Base-by-base conservation (phyloP, 495 filamentous ascomycete genomes). In the Penicillium pulvis region DNA sequence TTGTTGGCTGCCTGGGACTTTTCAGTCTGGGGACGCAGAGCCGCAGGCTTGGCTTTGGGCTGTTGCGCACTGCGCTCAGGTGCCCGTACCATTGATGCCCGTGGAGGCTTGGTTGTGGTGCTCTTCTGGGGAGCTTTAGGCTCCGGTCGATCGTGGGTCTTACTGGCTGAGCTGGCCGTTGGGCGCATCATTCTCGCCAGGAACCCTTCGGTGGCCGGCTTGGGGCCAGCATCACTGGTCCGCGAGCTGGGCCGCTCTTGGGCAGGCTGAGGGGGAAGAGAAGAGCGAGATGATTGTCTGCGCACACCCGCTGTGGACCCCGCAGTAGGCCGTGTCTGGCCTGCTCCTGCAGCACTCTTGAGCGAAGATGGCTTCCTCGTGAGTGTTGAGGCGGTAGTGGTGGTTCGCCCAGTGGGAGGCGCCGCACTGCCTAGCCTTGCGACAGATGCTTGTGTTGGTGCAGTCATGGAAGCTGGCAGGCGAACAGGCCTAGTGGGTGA, bases 101-200 rank as follows among this genome's bases (percentile, higher is more conserved):
- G 30, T 28, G 60, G 56, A 9, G 56, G 53, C 60, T 71, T 77
- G 8, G 65, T 50, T 48, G 67, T 50, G 12, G 63, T 41, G 8
- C 63, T 31, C 57, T 65, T 79, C 16, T 72, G 69, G 19, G 71
- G 73, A 48, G 68, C 71, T 63, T 73, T 80, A 19, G 63, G 55
- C n/a, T 84, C 81, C 1, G 79, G 66, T 71, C 90, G 93, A 2
- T 92, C 90, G 17, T 88, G 81, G 0, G 85, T 82, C 73, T 93
- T 96, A 67, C 81, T 88, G 6, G 90, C 83, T 31, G 88, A 92
- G 56, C 85, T 84, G 23, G 89, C 84, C 9, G 92, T 97, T 4
- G 92, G 92, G 11, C 91, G 85, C 91, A 91, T 96, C 92, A 97
- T 96, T 56, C 92, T 80, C 8, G 90, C 90, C 16, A 97, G 79